Evolutionary conservation across 208 protist species (phyloP).

Genomic region (Zelonia costaricensis): DNA sequence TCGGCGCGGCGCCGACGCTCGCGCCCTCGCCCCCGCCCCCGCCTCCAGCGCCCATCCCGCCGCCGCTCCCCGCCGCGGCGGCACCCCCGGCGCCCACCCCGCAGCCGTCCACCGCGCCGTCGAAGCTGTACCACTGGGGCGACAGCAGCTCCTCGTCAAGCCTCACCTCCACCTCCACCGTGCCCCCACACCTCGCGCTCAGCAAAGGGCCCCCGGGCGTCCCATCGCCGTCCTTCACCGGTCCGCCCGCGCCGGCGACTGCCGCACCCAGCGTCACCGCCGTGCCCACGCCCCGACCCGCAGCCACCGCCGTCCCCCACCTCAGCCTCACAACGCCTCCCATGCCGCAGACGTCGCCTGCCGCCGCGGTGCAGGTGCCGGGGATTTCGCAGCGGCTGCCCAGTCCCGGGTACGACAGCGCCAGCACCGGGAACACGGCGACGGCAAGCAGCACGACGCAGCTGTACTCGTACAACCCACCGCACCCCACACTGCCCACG

Average conservation of each 20-base stretch:
- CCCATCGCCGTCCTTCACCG: background rate
- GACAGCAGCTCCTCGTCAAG: conserved; percentile 27
- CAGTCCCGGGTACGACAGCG: too few relatives aligned
- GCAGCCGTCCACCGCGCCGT: background rate
- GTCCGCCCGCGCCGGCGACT: background rate
- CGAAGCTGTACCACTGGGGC: conserved; percentile 7
- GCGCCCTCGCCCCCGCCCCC: background rate
- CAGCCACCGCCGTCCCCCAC: conserved; percentile 7
- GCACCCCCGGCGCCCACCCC: background rate
- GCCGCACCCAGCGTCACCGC: background rate
- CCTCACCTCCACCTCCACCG: conserved; percentile 24
- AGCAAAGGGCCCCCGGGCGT: background rate
- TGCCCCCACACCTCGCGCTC: conserved; percentile 16
- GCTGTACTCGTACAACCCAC: background rate
- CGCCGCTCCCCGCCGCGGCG: conserved; percentile 3
- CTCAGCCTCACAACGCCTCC: too few relatives aligned
- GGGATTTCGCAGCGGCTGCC: too few relatives aligned
- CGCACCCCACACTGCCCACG: background rate
- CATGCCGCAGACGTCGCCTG: too few relatives aligned
- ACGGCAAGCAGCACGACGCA: conserved; percentile 9
- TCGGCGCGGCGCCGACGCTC: background rate
- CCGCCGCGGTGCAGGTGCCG: too few relatives aligned
- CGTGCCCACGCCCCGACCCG: background rate
- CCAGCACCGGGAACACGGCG: conserved; percentile 8
- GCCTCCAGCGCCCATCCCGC: background rate